Conservation (phyloP, 768 basidiomycete genomes). For the Daedaleopsis nitida region DNA sequence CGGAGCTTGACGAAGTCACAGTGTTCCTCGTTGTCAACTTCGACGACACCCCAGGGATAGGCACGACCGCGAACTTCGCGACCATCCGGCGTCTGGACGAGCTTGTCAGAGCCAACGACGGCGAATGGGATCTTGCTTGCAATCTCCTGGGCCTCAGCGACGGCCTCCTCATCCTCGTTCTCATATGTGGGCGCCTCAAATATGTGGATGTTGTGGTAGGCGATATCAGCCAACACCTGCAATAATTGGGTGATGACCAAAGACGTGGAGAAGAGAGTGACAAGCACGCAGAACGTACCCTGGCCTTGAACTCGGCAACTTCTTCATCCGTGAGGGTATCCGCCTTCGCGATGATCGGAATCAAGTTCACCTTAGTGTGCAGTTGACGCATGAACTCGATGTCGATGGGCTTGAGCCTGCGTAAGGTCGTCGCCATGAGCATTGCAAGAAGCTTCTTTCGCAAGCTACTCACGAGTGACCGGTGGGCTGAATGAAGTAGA, state of each 20-base stretch:
- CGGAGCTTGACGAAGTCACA: conserved; percentile 99
- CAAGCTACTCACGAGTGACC: conserved; percentile 83
- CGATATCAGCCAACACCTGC: conserved; percentile 91
- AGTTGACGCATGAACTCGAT: conserved; percentile 99
- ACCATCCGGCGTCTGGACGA: conserved; percentile 83
- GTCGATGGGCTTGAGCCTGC: conserved; percentile 95
- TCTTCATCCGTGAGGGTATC: conserved; percentile 99
- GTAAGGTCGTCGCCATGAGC: background rate
- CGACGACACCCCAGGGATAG: conserved; percentile 99
- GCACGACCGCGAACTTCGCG: conserved; percentile 91
- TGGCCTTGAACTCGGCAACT: conserved; percentile 87
- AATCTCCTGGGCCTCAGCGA: conserved; percentile 97
- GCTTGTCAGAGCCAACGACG: conserved; percentile 90
- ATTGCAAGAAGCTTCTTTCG: background rate
- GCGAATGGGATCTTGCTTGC: conserved; percentile 98
- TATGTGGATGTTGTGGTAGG: conserved; percentile 94
- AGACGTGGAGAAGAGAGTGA: background rate
- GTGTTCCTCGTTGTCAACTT: conserved; percentile 99
- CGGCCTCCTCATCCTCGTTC: conserved; percentile 97
- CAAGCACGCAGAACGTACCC: conserved; percentile 51
- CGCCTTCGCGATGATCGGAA: conserved; percentile 97
- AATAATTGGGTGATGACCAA: background rate
- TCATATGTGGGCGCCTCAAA: conserved; percentile 98
- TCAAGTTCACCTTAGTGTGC: conserved; percentile 97
- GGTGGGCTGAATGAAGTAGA: conserved; percentile 99